phyloP scores from a whole-genome alignment of 2,329 filamentous ascomycete genomes.

The Colletotrichum brevisporum region DNA sequence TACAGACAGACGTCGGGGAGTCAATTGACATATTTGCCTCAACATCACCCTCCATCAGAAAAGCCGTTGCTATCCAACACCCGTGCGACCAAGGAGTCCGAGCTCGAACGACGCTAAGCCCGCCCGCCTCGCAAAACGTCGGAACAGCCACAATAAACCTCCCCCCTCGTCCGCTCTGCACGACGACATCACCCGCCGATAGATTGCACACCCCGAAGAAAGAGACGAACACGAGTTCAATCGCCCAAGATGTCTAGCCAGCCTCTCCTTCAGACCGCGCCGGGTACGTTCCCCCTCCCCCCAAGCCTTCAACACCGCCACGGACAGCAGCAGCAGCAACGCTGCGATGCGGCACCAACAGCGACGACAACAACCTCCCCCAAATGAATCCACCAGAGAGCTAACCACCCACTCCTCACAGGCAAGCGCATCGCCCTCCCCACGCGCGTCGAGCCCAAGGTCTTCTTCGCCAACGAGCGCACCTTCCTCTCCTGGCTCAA shows the following conservation, averaged over 20 bases:
- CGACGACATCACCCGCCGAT: neutral
- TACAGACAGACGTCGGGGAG: neutral
- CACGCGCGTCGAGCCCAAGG: conserved; percentile 97
- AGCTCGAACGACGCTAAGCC: conserved; percentile 28
- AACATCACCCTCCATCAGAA: neutral
- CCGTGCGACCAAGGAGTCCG: conserved; percentile 18
- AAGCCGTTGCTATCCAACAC: conserved; percentile 18
- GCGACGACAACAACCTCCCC: conserved; percentile 13
- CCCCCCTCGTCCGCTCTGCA: conserved; percentile 1
- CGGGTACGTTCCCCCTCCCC: conserved; percentile 70
- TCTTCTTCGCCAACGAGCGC: conserved; percentile 99
- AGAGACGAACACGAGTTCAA: neutral
- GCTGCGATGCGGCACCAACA: conserved; percentile 16
- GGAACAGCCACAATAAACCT: conserved; percentile 7
- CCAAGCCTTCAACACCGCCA: neutral
- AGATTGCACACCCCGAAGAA: neutral
- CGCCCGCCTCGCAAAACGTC: conserved; percentile 4
- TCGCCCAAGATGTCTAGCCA: conserved; percentile 86
- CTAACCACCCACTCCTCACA: conserved; percentile 53
- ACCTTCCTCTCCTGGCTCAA: conserved; percentile 99
- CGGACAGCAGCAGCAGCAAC: neutral
- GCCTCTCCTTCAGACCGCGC: conserved; percentile 93
- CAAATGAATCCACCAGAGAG: neutral
- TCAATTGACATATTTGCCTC: conserved; percentile 11
- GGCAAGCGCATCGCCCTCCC: conserved; percentile 99